Percentiles rank a stretch among this genome's conserved stretches.
Conservation (phyloP, 192 early-diverging fungal species). For the Chytriomyces sp. region DNA sequence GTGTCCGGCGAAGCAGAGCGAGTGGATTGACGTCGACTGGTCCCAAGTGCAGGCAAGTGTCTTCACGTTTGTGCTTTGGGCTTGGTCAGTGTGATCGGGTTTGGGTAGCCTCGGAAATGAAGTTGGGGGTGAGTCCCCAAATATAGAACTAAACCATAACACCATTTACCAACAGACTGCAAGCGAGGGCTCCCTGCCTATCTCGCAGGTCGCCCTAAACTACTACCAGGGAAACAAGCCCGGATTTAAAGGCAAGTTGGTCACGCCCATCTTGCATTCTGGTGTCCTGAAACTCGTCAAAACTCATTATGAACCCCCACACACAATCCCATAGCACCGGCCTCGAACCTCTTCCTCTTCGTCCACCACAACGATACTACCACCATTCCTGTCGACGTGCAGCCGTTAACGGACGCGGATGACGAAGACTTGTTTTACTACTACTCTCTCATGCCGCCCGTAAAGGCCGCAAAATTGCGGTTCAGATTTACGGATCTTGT, state of each 20-base stretch:
- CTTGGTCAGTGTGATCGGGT: neutral
- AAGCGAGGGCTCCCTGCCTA: neutral
- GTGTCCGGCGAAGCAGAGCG: neutral
- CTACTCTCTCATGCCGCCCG: neutral
- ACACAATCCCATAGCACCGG: neutral
- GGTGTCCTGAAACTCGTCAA: too few relatives aligned
- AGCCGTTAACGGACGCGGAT: neutral
- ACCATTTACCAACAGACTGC: neutral
- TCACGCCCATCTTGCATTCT: too few relatives aligned
- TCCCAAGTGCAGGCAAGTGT: neutral
- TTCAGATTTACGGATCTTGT: constrained; percentile 3
- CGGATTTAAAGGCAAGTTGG: neutral
- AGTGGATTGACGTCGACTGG: constrained; percentile 12
- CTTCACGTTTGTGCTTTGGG: neutral
- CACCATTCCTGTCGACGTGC: neutral
- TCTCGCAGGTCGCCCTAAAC: neutral
- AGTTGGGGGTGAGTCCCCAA: too few relatives aligned
- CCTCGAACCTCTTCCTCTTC: constrained; percentile 9
- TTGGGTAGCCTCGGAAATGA: too few relatives aligned
- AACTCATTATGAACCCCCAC: too few relatives aligned
- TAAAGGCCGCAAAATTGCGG: neutral
- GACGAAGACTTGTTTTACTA: constrained; percentile 1
- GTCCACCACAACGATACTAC: neutral
- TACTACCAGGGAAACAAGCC: neutral
- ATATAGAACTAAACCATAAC: neutral